Conservation (phyloP, 2,329 filamentous ascomycete genomes). For the Trichoderma sp. region DNA sequence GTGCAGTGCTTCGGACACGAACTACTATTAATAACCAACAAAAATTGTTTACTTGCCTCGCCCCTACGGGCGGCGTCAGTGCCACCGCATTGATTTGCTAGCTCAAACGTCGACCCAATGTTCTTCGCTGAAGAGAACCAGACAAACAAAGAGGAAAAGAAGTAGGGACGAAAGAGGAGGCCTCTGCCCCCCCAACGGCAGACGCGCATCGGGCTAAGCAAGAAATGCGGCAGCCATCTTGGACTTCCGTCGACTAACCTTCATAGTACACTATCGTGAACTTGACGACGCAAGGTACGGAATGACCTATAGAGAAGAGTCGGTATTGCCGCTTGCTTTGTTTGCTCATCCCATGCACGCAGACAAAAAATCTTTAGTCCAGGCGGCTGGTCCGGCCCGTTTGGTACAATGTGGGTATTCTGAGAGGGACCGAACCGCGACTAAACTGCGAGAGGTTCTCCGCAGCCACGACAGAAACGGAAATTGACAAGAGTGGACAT, state of each 20-base stretch:
- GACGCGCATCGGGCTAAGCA: background rate
- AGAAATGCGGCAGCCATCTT: background rate
- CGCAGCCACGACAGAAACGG: constrained; percentile 18
- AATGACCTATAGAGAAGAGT: background rate
- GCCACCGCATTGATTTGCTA: background rate
- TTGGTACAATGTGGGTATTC: constrained; percentile 12
- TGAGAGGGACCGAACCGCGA: constrained; percentile 13
- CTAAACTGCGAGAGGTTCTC: constrained; percentile 8
- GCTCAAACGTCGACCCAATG: background rate
- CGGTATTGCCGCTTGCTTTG: background rate
- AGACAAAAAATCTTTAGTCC: constrained; percentile 6
- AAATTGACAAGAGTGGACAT: background rate
- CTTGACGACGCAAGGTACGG: background rate
- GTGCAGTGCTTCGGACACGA: constrained; percentile 9
- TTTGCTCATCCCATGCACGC: background rate
- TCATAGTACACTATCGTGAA: background rate
- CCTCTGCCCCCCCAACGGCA: background rate
- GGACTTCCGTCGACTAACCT: background rate
- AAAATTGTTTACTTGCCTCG: background rate
- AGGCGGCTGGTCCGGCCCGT: constrained; percentile 18
- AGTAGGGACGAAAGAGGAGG: background rate
- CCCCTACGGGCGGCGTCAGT: background rate
- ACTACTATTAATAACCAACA: background rate
- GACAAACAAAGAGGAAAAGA: background rate
- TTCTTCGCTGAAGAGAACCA: background rate